A percentile compares a stretch with the other conserved stretches of the same genome.
Conservation (phyloP, 441 rosid genomes). For the Pelargonium fulgidum region DNA sequence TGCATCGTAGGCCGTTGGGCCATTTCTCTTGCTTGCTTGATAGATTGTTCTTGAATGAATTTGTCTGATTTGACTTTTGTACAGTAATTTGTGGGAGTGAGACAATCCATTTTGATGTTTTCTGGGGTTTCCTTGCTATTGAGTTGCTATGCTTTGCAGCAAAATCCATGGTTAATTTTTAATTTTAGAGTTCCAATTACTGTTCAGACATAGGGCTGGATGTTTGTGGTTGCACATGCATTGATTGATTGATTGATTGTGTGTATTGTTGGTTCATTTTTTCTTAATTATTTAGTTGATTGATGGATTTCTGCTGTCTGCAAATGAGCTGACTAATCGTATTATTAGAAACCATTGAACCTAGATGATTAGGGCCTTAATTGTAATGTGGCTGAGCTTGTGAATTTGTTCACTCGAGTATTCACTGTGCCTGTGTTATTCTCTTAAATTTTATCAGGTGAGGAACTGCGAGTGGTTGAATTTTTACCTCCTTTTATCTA, state of each 20-base stretch:
- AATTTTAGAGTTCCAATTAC: not conserved
- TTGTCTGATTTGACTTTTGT: not conserved
- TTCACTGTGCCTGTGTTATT: not conserved
- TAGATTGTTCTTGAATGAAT: not conserved
- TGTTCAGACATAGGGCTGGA: not conserved
- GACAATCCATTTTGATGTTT: no score
- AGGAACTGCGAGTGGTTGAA: constrained; percentile 8
- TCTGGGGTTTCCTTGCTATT: not conserved
- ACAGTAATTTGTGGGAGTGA: not conserved
- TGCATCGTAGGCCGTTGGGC: not conserved
- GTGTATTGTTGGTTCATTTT: not conserved
- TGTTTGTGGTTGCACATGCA: not conserved
- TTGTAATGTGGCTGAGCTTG: not conserved
- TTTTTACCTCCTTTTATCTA: not conserved
- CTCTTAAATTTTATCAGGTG: constrained; percentile 10
- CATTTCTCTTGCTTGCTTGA: no score
- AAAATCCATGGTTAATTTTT: not conserved
- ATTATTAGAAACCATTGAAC: not conserved
- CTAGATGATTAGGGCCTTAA: not conserved
- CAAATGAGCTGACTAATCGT: not conserved
- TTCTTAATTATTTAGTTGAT: not conserved
- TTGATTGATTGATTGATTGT: not conserved
- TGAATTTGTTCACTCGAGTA: not conserved
- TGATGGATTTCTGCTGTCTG: not conserved
- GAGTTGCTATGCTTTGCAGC: not conserved